phyloP scores from a whole-genome alignment of 2,329 filamentous ascomycete genomes.

The Myotisia sp. region DNA sequence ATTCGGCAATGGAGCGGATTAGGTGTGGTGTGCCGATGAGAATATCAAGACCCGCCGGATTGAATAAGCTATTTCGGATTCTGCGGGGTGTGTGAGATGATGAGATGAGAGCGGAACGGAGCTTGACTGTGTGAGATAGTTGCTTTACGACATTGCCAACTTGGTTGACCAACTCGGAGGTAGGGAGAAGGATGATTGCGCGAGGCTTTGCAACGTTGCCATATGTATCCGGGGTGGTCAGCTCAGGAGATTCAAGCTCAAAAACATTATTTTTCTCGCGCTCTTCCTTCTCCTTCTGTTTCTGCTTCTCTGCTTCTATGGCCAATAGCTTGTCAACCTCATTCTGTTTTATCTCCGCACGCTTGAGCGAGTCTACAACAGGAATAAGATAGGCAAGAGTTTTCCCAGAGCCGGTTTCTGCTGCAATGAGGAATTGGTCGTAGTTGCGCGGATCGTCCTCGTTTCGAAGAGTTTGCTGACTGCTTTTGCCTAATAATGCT shows the following conservation, averaged over 20 bases:
- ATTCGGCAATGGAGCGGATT: conserved; percentile 71
- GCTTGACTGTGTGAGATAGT: conserved; percentile 74
- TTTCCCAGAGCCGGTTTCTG: conserved; percentile 94
- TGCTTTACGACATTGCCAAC: conserved; percentile 68
- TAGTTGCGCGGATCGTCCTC: conserved; percentile 34
- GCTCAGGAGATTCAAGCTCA: conserved; percentile 43
- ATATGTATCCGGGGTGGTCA: conserved; percentile 57
- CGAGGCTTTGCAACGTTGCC: conserved; percentile 60
- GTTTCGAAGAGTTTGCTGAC: conserved; percentile 10
- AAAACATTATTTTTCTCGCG: conserved; percentile 46
- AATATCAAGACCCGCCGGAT: conserved; percentile 66
- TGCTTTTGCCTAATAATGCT: conserved; percentile 43
- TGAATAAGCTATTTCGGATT: conserved; percentile 75
- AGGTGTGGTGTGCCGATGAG: conserved; percentile 81
- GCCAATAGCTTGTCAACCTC: conserved; percentile 40
- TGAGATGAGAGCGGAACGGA: conserved; percentile 69
- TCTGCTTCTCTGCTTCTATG: conserved; percentile 40
- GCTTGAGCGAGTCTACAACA: conserved; percentile 70
- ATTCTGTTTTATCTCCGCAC: conserved; percentile 51
- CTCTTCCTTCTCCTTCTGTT: conserved; percentile 44
- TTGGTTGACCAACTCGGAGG: conserved; percentile 80
- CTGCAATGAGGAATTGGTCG: conserved; percentile 66
- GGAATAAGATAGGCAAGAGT: conserved; percentile 86
- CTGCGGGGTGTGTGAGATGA: conserved; percentile 60
- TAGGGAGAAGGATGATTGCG: conserved; percentile 77